Evolutionary conservation across 768 basidiomycete genomes (phyloP).

Genomic region (Boletus edulis): DNA sequence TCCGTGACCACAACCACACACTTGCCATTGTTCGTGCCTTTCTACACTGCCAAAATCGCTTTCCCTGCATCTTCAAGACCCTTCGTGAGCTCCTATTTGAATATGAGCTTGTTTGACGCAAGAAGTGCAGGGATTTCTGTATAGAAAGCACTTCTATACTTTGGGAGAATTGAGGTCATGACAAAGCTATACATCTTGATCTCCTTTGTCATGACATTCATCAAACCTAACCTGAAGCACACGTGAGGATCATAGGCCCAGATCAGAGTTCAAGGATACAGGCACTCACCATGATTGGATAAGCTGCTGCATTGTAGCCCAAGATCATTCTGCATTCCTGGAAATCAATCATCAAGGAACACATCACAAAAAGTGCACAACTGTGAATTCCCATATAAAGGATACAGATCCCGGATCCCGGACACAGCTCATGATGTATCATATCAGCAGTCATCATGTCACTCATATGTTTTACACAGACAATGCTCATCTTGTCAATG

Average conservation of each 20-base stretch:
- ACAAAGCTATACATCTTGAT: neutral
- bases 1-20: neutral
- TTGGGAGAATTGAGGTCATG: neutral
- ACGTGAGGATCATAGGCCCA: neutral
- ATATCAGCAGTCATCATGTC: no score
- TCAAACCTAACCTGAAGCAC: neutral
- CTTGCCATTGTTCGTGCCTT: conserved; percentile 2
- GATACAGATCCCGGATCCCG: no score
- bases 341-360: neutral
- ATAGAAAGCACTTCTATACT: neutral
- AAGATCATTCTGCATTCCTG: neutral
- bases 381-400: no score
- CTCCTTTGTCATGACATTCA: neutral
- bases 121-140: neutral
- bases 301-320: neutral
- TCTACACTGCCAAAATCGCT: conserved; percentile 3
- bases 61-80: conserved; percentile 2
- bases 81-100: neutral
- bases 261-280: neutral
- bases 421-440: no score
- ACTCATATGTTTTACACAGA: no score
- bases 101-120: conserved; percentile 1
- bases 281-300: neutral
- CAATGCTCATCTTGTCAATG: no score
- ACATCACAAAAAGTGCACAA: no score